Evolutionary conservation across 1,284 basidiomycete species (phyloP).

Genomic region (Irpex sp.): DNA sequence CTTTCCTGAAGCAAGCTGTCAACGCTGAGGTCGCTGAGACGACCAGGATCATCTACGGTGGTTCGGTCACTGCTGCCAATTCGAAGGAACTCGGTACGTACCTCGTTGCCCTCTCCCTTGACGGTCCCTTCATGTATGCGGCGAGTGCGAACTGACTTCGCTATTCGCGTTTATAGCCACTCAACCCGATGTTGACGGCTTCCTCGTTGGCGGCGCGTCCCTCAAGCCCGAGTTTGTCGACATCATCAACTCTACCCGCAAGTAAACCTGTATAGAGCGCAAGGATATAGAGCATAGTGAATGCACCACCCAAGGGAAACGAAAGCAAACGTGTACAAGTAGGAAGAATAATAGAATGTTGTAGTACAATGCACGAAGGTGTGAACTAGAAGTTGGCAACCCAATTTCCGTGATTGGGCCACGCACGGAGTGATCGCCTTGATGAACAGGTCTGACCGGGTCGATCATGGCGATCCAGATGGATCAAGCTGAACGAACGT

Average conservation of each 20-base stretch:
- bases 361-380: too few relatives aligned
- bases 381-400: too few relatives aligned
- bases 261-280: neutral
- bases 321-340: neutral
- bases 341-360: neutral
- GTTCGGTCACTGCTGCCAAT: conserved; percentile 91
- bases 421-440: too few relatives aligned
- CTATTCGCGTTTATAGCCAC: conserved; percentile 50
- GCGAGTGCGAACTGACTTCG: neutral
- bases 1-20: conserved; percentile 78
- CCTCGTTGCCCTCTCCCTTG: neutral
- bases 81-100: conserved; percentile 86
- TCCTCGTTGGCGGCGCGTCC: conserved; percentile 97
- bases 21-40: conserved; percentile 78
- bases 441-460: too few relatives aligned
- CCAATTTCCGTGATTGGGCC: too few relatives aligned
- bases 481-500: too few relatives aligned
- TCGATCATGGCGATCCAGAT: too few relatives aligned
- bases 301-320: neutral
- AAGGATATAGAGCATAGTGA: neutral
- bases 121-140: neutral
- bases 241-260: conserved; percentile 82
- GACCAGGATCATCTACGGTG: conserved; percentile 95
- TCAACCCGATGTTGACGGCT: conserved; percentile 95
- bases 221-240: conserved; percentile 97